A percentile compares a stretch with the other conserved stretches of the same genome.
Evolutionary conservation across 495 filamentous ascomycete species (phyloP).

Genomic region (Aspergillus heteromorphus): DNA sequence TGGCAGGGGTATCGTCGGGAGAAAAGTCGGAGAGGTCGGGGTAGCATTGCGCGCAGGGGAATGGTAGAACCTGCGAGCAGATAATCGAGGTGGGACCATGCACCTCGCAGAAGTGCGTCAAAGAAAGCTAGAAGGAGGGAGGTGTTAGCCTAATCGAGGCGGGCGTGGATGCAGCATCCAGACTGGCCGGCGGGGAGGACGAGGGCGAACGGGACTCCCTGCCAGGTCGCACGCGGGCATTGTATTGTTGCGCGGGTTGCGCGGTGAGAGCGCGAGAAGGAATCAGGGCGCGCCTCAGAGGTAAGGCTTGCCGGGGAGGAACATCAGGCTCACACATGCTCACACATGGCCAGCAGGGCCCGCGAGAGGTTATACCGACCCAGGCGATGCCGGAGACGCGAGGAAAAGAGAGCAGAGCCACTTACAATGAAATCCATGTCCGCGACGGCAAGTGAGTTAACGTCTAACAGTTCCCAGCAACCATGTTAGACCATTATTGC

Average conservation of each 20-base stretch:
- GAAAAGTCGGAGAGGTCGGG: slow-evolving; percentile 30
- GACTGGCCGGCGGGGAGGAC: slow-evolving; percentile 1
- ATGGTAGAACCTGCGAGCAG: slow-evolving; percentile 82
- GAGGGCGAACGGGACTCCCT: background rate
- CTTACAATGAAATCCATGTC: slow-evolving; percentile 49
- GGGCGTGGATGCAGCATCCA: slow-evolving; percentile 1
- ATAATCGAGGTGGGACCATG: slow-evolving; percentile 94
- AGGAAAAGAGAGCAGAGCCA: slow-evolving; percentile 8
- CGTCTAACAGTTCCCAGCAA: slow-evolving; percentile 23
- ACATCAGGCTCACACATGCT: background rate
- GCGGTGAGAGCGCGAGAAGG: background rate
- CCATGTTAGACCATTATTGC: slow-evolving; percentile 32
- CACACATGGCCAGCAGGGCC: slow-evolving; percentile 4
- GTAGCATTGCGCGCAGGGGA: slow-evolving; percentile 70
- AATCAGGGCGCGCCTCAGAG: too few relatives aligned
- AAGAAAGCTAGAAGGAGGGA: slow-evolving; percentile 60
- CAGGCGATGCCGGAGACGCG: background rate
- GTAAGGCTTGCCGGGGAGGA: too few relatives aligned
- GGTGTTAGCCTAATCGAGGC: slow-evolving; percentile 4
- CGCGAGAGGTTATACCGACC: background rate
- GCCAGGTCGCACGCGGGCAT: background rate
- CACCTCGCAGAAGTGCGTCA: slow-evolving; percentile 94
- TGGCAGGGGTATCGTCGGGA: slow-evolving; percentile 28
- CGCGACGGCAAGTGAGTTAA: slow-evolving; percentile 24
- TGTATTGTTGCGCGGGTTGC: background rate